phyloP scores from a whole-genome alignment of 768 basidiomycete species.

The Holtermannia corniformis region DNA sequence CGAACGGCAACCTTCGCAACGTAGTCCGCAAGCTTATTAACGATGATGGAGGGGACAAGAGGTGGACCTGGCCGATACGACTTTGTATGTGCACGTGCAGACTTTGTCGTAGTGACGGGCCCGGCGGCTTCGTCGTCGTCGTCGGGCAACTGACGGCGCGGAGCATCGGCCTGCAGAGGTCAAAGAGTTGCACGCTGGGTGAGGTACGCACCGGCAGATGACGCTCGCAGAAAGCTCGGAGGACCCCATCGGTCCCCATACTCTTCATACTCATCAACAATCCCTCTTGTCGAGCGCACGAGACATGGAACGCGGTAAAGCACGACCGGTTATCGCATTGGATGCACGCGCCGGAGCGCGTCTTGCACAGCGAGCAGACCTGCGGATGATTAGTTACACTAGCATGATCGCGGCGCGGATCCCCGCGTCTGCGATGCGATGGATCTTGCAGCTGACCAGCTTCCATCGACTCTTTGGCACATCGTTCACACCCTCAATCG shows the following conservation, averaged over 20 bases:
- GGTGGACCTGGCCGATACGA: slow-evolving; percentile 88
- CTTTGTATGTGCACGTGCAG: slow-evolving; percentile 82
- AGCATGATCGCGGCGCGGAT: neutral
- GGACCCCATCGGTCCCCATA: slow-evolving; percentile 30
- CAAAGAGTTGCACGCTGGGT: too few relatives aligned
- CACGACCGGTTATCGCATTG: slow-evolving; percentile 87
- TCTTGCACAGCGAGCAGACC: slow-evolving; percentile 56
- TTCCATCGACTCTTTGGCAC: slow-evolving; percentile 90
- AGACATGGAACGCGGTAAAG: slow-evolving; percentile 86
- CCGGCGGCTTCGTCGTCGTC: neutral
- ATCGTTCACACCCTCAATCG: slow-evolving; percentile 76
- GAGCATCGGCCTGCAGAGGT: slow-evolving; percentile 43
- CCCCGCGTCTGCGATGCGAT: neutral
- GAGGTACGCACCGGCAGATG: slow-evolving; percentile 69
- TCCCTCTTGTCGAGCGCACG: slow-evolving; percentile 82
- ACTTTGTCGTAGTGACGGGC: slow-evolving; percentile 49
- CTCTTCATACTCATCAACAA: slow-evolving; percentile 49
- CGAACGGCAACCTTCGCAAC: slow-evolving; percentile 58
- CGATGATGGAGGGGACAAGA: slow-evolving; percentile 73
- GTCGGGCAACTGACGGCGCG: neutral
- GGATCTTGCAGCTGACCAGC: slow-evolving; percentile 54
- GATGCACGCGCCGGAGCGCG: slow-evolving; percentile 73
- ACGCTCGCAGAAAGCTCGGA: slow-evolving; percentile 77
- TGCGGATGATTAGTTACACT: slow-evolving; percentile 39
- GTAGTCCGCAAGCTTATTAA: slow-evolving; percentile 68